Evolutionary conservation across 164 flowering plant genomes (phyloP).

Genomic region (Stephania japonica): DNA sequence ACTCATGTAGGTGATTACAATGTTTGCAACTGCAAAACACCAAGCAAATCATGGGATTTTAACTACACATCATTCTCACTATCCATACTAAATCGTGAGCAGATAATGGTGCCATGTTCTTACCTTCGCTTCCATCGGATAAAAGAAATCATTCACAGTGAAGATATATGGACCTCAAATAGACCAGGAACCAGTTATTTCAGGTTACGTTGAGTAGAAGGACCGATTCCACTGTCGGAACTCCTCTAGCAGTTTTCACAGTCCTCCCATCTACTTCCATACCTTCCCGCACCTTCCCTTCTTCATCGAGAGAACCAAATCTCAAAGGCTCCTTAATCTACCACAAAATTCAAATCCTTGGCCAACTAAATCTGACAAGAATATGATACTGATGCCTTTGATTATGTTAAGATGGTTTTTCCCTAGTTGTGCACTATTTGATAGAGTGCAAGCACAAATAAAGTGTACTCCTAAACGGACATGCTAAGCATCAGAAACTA

Average conservation of each 20-base stretch:
- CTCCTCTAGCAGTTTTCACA: constrained; percentile 33
- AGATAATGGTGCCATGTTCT: constrained; percentile 27
- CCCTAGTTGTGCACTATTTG: neutral
- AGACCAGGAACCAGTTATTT: constrained; percentile 25
- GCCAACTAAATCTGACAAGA: constrained; percentile 1
- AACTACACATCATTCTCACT: constrained; percentile 51
- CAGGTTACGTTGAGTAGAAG: constrained; percentile 31
- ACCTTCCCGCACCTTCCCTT: constrained; percentile 2
- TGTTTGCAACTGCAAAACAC: constrained; percentile 21
- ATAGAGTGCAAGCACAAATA: neutral
- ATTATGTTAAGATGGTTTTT: neutral
- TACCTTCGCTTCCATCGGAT: constrained; percentile 27
- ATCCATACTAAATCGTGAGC: constrained; percentile 34
- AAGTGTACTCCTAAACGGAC: neutral
- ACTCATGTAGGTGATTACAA: constrained; percentile 25
- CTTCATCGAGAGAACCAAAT: neutral
- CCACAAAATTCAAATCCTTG: constrained; percentile 17
- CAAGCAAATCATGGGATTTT: constrained; percentile 37
- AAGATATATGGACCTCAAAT: constrained; percentile 25
- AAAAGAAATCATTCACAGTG: constrained; percentile 26
- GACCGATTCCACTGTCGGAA: constrained; percentile 33
- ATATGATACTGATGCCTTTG: neutral
- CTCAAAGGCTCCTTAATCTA: constrained; percentile 11
- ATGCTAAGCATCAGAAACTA: too few relatives aligned
- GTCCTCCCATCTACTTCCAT: constrained; percentile 4